These are phyloP conservation scores for Rutstroemia sp. DNA, from an alignment of 2,329 filamentous ascomycete genomes.

Conservation along the genomic window DNA sequence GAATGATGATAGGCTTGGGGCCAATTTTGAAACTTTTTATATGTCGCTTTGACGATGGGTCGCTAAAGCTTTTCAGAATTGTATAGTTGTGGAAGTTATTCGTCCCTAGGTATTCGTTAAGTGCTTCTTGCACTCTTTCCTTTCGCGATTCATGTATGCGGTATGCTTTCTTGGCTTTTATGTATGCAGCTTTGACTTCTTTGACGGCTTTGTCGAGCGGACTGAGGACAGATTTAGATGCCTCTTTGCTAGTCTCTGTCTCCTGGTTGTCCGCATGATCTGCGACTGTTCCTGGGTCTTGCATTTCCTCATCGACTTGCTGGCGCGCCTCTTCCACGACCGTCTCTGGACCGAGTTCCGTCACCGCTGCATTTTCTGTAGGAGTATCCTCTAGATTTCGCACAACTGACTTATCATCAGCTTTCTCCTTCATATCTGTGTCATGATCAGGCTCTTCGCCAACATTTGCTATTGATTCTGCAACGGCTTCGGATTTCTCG, in stretches of 20 bases:
- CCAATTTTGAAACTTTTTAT: slow-evolving; percentile 90
- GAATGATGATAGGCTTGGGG: slow-evolving; percentile 69
- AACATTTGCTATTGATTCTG: background rate
- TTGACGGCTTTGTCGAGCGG: slow-evolving; percentile 60
- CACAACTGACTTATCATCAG: background rate
- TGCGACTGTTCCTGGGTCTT: background rate
- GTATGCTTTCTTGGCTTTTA: slow-evolving; percentile 76
- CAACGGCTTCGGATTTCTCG: slow-evolving; percentile 5
- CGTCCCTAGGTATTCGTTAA: slow-evolving; percentile 74
- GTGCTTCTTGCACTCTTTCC: slow-evolving; percentile 64
- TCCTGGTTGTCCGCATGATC: background rate
- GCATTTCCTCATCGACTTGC: background rate
- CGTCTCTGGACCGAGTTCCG: too few relatives aligned
- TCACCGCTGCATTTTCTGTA: too few relatives aligned
- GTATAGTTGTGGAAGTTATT: slow-evolving; percentile 98
- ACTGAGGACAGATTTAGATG: slow-evolving; percentile 19
- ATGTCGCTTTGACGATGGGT: slow-evolving; percentile 78
- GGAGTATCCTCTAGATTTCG: background rate
- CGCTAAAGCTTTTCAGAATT: slow-evolving; percentile 72
- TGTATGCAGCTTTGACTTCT: slow-evolving; percentile 73
- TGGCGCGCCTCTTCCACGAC: too few relatives aligned
- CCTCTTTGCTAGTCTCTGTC: slow-evolving; percentile 10
- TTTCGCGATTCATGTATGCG: slow-evolving; percentile 69
- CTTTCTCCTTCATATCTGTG: background rate
- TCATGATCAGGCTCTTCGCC: background rate